phyloP scores from a whole-genome alignment of 2,329 filamentous ascomycete species.

The Pseudocercospora pini-densiflorae region DNA sequence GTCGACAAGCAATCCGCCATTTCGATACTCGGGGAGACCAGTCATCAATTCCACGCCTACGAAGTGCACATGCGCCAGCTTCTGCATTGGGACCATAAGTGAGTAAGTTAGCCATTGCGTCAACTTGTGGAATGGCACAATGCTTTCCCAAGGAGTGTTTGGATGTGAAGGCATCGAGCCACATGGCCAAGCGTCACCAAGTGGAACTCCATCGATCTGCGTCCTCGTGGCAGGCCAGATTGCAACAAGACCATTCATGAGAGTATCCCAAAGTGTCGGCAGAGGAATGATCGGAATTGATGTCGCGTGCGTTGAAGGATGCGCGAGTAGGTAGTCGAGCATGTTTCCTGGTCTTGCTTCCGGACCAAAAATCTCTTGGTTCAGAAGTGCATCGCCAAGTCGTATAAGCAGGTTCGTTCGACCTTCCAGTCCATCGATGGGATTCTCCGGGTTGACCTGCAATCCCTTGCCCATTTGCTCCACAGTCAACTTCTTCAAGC shows the following conservation, averaged over 20 bases:
- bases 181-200: conserved; percentile 96
- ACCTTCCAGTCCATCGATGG: conserved; percentile 83
- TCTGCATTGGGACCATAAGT: conserved; percentile 88
- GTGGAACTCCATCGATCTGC: conserved; percentile 79
- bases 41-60: conserved; percentile 83
- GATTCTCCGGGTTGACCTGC: conserved; percentile 81
- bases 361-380: conserved; percentile 81
- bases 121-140: conserved; percentile 90
- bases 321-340: conserved; percentile 91
- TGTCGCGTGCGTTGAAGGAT: conserved; percentile 85
- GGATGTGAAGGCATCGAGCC: conserved; percentile 78
- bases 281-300: conserved; percentile 86
- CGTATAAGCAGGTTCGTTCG: conserved; percentile 78
- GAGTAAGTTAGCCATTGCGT: conserved; percentile 96
- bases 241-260: conserved; percentile 82
- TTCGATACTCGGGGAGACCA: conserved; percentile 88
- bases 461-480: conserved; percentile 78
- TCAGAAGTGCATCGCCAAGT: conserved; percentile 75
- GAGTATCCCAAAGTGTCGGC: conserved; percentile 85
- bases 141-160: conserved; percentile 74
- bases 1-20: conserved; percentile 86
- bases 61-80: conserved; percentile 78
- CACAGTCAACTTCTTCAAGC: conserved; percentile 73
- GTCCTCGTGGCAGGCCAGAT: conserved; percentile 92
- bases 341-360: conserved; percentile 90